A percentile compares a stretch with the other conserved stretches of the same genome.
These are phyloP conservation scores for Psilocybe cyanescens DNA, from an alignment of 768 basidiomycete genomes.

Conservation along the genomic window DNA sequence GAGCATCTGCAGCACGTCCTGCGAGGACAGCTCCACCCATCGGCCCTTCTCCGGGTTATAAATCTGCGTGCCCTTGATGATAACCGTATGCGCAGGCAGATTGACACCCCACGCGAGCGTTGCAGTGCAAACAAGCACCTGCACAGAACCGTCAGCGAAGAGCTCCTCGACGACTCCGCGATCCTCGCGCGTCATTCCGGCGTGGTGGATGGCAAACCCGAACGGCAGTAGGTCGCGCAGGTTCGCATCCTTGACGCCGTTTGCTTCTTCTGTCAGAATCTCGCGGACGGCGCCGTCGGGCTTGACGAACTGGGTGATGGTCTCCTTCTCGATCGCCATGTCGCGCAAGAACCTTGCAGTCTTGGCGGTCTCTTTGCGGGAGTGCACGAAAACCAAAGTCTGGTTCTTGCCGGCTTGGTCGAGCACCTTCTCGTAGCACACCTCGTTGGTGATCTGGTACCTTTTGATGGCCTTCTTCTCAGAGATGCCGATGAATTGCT, in stretches of 20 bases:
- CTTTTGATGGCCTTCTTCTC: slow-evolving; percentile 99
- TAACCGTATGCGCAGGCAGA: slow-evolving; percentile 94
- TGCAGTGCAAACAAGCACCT: slow-evolving; percentile 95
- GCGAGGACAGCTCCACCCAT: slow-evolving; percentile 94
- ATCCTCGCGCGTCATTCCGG: slow-evolving; percentile 93
- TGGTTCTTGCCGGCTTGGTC: slow-evolving; percentile 90
- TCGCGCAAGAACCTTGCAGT: slow-evolving; percentile 95
- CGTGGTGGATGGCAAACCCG: slow-evolving; percentile 97
- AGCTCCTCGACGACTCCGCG: slow-evolving; percentile 92
- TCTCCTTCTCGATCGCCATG: slow-evolving; percentile 95
- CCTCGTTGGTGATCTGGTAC: slow-evolving; percentile 97
- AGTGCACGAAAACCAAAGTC: slow-evolving; percentile 96
- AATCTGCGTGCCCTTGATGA: slow-evolving; percentile 99
- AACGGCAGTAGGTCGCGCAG: slow-evolving; percentile 92
- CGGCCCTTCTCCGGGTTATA: slow-evolving; percentile 99
- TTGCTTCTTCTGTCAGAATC: slow-evolving; percentile 84
- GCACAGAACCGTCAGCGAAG: slow-evolving; percentile 89
- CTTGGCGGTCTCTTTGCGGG: slow-evolving; percentile 97
- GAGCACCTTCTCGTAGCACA: slow-evolving; percentile 98
- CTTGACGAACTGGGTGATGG: slow-evolving; percentile 93
- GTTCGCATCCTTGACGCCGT: slow-evolving; percentile 80
- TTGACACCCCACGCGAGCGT: slow-evolving; percentile 99
- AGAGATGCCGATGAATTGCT: slow-evolving; percentile 96
- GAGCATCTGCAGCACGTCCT: slow-evolving; percentile 98
- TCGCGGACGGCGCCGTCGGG: slow-evolving; percentile 92